Evolutionary conservation across 257 asterid species (phyloP).

Genomic region (Solanum chmielewskii): DNA sequence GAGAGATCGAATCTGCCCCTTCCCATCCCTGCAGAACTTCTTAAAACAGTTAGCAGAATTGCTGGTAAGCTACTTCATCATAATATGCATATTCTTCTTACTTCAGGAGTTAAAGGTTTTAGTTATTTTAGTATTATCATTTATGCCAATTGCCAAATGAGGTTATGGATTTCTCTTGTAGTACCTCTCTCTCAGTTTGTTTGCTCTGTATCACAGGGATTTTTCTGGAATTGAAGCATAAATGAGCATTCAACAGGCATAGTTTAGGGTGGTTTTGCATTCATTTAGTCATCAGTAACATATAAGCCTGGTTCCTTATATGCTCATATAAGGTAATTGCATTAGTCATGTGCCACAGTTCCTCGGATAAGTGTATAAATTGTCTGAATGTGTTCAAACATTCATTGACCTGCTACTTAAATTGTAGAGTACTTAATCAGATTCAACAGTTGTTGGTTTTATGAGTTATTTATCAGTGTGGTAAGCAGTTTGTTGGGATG

Average conservation of each 20-base stretch:
- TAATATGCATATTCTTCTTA: background rate
- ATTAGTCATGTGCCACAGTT: background rate
- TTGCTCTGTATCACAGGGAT: background rate
- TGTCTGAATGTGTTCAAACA: background rate
- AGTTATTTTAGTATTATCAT: background rate
- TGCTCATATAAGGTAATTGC: background rate
- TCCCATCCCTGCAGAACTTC: background rate
- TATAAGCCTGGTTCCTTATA: background rate
- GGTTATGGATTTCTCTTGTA: background rate
- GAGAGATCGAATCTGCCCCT: slow-evolving; percentile 7
- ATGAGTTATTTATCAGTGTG: background rate
- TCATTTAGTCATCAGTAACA: background rate
- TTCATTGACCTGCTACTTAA: background rate
- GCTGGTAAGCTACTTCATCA: slow-evolving; percentile 3
- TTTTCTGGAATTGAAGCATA: background rate
- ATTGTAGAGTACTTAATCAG: background rate
- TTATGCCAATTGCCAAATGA: background rate
- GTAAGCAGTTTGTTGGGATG: background rate
- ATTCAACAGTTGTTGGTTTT: background rate
- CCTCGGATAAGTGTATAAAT: background rate
- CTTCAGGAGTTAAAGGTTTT: background rate
- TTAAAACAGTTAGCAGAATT: background rate
- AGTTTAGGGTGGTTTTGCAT: background rate
- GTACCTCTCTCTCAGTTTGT: background rate
- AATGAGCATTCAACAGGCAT: background rate